A percentile compares a stretch with the other conserved stretches of the same genome.
phyloP scores from a whole-genome alignment of 1,139 yeast species.

The Saccharomycopsis crataegensis region DNA sequence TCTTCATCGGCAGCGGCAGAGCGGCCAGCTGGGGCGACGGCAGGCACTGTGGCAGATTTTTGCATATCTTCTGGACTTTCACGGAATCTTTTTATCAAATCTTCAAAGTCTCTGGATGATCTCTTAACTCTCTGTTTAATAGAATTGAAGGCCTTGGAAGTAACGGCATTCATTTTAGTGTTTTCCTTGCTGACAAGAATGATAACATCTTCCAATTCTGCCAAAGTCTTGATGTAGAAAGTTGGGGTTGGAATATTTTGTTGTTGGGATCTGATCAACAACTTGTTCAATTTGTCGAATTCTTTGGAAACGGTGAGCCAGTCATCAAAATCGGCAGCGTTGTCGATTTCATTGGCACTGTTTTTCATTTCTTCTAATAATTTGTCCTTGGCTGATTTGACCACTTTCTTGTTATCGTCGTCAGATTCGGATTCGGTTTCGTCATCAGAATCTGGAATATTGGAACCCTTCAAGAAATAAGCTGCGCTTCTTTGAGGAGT shows the following conservation, averaged over 20 bases:
- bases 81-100: conserved; percentile 51
- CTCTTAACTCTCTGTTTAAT: conserved; percentile 85
- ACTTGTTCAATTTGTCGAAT: conserved; percentile 69
- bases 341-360: conserved; percentile 60
- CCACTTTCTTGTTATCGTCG: conserved; percentile 69
- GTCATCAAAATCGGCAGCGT: conserved; percentile 26
- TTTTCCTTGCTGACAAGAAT: conserved; percentile 47
- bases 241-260: conserved; percentile 69
- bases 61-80: conserved; percentile 71
- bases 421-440: conserved; percentile 49
- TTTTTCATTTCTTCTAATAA: conserved; percentile 78
- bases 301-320: conserved; percentile 75
- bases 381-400: conserved; percentile 90
- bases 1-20: conserved; percentile 33
- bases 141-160: conserved; percentile 82
- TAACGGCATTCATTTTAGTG: conserved; percentile 75
- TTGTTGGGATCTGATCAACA: conserved; percentile 62
- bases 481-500: conserved; percentile 37
- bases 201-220: conserved; percentile 66
- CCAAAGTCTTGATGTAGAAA: conserved; percentile 60
- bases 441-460: conserved; percentile 40
- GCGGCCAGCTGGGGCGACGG: conserved; percentile 35
- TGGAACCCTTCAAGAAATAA: conserved; percentile 52
- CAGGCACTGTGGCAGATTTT: conserved; percentile 33
- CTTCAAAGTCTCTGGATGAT: conserved; percentile 60